phyloP scores from a whole-genome alignment of 106 monocot species.

The Dendrobium chrysotoxum region DNA sequence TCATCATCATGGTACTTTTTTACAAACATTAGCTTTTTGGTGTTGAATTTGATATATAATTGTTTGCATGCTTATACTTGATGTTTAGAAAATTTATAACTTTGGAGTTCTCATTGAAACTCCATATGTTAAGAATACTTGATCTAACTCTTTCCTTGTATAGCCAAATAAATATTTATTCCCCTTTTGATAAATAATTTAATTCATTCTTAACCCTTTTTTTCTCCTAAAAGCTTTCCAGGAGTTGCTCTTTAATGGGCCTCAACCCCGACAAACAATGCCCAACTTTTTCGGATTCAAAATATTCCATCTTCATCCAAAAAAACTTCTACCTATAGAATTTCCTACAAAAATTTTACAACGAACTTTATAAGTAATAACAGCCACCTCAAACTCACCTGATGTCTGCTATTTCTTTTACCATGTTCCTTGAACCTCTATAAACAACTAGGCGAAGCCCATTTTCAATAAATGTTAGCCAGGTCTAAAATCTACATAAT shows the following conservation, averaged over 20 bases:
- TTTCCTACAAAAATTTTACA: neutral
- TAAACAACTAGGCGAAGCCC: neutral
- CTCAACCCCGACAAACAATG: neutral
- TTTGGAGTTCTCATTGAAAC: too few species aligned
- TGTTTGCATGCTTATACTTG: too few species aligned
- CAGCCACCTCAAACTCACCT: neutral
- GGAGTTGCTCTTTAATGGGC: neutral
- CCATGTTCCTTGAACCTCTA: neutral
- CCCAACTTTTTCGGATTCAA: neutral
- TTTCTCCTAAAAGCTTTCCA: neutral
- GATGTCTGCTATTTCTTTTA: neutral
- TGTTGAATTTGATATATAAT: too few species aligned
- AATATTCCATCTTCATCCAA: neutral
- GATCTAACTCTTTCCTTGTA: too few species aligned
- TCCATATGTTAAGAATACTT: too few species aligned
- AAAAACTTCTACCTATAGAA: neutral
- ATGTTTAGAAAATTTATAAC: too few species aligned
- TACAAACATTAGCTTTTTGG: too few species aligned
- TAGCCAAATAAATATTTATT: too few species aligned
- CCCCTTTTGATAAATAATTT: neutral
- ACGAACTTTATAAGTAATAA: neutral
- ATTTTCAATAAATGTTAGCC: neutral
- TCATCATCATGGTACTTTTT: too few species aligned
- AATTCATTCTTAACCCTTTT: neutral
- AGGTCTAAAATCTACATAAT: neutral